phyloP scores from a whole-genome alignment of 2,329 filamentous ascomycete genomes.

The Diaporthe ampelina region DNA sequence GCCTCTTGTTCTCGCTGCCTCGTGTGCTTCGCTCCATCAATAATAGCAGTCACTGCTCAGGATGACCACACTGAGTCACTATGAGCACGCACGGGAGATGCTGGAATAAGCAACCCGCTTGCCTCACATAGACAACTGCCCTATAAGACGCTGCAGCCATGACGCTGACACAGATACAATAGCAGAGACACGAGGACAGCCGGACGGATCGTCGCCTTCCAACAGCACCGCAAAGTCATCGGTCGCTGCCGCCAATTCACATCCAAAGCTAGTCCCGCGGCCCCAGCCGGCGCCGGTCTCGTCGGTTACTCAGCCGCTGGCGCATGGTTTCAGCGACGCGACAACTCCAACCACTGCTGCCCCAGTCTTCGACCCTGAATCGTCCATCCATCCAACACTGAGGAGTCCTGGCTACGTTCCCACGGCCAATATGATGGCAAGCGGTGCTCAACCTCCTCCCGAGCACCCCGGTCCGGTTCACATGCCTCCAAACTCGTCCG shows the following conservation, averaged over 20 bases:
- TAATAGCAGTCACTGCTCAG: background rate
- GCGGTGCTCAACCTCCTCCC: slow-evolving; percentile 46
- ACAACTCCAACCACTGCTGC: slow-evolving; percentile 52
- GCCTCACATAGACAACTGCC: slow-evolving; percentile 7
- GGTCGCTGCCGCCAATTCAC: slow-evolving; percentile 32
- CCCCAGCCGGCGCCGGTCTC: slow-evolving; percentile 38
- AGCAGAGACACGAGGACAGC: slow-evolving; percentile 40
- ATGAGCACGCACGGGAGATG: slow-evolving; percentile 29
- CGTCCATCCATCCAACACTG: slow-evolving; percentile 64
- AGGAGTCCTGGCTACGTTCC: slow-evolving; percentile 50
- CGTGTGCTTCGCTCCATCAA: background rate
- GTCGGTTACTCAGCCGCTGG: slow-evolving; percentile 42
- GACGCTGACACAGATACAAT: slow-evolving; percentile 33
- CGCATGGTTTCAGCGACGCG: slow-evolving; percentile 62
- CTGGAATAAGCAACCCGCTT: slow-evolving; percentile 2
- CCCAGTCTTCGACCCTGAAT: slow-evolving; percentile 56
- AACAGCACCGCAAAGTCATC: slow-evolving; percentile 34
- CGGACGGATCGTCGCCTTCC: slow-evolving; percentile 29
- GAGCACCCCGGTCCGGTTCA: slow-evolving; percentile 48
- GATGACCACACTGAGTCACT: background rate
- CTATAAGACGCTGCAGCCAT: slow-evolving; percentile 10
- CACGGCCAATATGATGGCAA: slow-evolving; percentile 52
- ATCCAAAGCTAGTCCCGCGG: slow-evolving; percentile 39
- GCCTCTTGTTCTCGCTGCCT: slow-evolving; percentile 6
- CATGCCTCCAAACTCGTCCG: slow-evolving; percentile 48